Evolutionary conservation across 768 basidiomycete species (phyloP), one percentile per base, ranked within the genome.

Genomic region (Calocera viscosa): DNA sequence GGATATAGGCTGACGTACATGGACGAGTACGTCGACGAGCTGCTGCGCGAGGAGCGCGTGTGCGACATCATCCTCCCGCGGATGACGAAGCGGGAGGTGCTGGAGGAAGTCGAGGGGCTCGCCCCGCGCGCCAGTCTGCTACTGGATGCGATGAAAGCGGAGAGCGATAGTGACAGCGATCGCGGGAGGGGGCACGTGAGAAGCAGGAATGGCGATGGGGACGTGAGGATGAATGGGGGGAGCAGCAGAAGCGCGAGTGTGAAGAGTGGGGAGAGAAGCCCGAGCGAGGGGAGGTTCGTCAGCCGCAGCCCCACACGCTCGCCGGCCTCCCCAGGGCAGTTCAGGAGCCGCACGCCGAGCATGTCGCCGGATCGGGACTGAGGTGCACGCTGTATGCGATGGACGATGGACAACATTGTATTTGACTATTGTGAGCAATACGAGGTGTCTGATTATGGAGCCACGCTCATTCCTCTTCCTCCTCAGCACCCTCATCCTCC

Each of bases 61-160:
- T 98, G 95, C 76, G 96, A 98, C 77, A 90, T 92, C 72, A 97
- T 98, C 72, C 78, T 99, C 49, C 96, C 96, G 17, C 86, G 96
- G 63, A 77, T 97, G 69, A 84, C 86, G 10, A 93, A 90, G 78
- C 84, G 96, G 24, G 83, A 86, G 65, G 86, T 90, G 1, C 78
- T 98, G 28, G 96, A 98, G 78, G 95, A 99, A 74, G 90, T 86
- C 22, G 89, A 90, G 47, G 94, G 97, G 8, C 81, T 99, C 26
- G 87, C 87, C 0, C 89, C 90, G 2, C 80, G 95, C 17, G 85
- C 89, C 75, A 93, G 91, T 75, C 84, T 88, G 49, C 77, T 99
- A n/a, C 80, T 96, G 69, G 86, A 91, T 71, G 92, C 91, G 0
- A 83, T 95, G 85, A 88, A 92, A 73, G 89, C 53, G 24, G 53